phyloP scores from a whole-genome alignment of 192 early-diverging fungal species.

The Diversispora epigaea region DNA sequence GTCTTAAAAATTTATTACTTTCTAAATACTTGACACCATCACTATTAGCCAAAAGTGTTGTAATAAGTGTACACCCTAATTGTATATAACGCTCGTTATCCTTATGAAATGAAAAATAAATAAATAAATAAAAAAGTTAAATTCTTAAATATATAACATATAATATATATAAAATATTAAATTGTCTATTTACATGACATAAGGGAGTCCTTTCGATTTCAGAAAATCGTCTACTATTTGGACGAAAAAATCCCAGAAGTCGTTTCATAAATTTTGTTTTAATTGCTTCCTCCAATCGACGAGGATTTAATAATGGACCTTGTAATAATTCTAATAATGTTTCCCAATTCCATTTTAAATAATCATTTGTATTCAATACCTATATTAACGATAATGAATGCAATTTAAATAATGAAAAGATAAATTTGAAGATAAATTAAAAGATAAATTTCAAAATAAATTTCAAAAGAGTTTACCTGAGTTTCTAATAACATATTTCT shows the following conservation, averaged over 20 bases:
- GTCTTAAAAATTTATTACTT: constrained; percentile 67
- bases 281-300: constrained; percentile 73
- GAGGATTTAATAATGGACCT: constrained; percentile 71
- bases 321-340: constrained; percentile 71
- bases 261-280: constrained; percentile 73
- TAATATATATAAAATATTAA: background rate
- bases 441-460: background rate
- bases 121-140: background rate
- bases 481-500: constrained; percentile 64
- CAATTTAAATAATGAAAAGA: too few relatives aligned
- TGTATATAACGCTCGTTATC: constrained; percentile 50
- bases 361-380: constrained; percentile 71
- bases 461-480: constrained; percentile 47
- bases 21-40: constrained; percentile 70
- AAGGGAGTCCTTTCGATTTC: constrained; percentile 37
- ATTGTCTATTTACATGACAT: background rate
- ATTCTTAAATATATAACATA: background rate
- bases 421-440: background rate
- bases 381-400: constrained; percentile 23
- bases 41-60: constrained; percentile 54
- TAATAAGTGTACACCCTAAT: constrained; percentile 69
- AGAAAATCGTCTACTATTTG: constrained; percentile 68
- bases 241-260: constrained; percentile 71
- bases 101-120: background rate
- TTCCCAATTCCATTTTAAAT: constrained; percentile 79